A percentile compares a stretch with the other conserved stretches of the same genome.
These are phyloP conservation scores for Candida sp. DNA, from an alignment of 1,139 yeast genomes.

Conservation along the genomic window DNA sequence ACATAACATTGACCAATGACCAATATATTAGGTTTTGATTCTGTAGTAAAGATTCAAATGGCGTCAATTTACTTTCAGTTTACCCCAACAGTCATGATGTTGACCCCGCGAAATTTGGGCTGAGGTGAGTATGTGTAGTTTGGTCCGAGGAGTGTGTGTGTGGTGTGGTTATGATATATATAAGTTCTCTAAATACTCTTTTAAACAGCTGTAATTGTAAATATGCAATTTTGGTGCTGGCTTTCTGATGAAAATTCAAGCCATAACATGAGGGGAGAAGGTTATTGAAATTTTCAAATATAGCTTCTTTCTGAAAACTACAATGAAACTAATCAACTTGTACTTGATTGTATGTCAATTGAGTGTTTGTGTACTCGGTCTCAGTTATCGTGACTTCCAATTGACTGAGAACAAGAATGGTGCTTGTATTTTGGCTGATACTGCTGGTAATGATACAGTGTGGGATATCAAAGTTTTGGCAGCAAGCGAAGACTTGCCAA, in stretches of 20 bases:
- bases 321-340: conserved; percentile 1
- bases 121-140: too few species aligned
- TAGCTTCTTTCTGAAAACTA: neutral
- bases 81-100: too few species aligned
- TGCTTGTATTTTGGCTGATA: conserved; percentile 9
- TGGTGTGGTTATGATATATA: too few species aligned
- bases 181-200: too few species aligned
- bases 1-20: too few species aligned
- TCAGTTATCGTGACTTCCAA: conserved; percentile 8
- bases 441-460: conserved; percentile 5
- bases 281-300: neutral
- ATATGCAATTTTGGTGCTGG: neutral
- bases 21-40: too few species aligned
- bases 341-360: neutral
- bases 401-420: conserved; percentile 9
- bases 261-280: neutral
- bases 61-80: too few species aligned
- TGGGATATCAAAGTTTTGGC: conserved; percentile 4
- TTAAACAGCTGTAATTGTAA: too few species aligned
- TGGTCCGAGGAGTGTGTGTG: too few species aligned
- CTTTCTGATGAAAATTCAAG: neutral
- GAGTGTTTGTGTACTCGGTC: conserved; percentile 2
- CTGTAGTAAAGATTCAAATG: too few species aligned
- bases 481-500: conserved; percentile 8
- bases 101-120: too few species aligned